Evolutionary conservation across 148 eudicot species (phyloP).

Genomic region (Oxyria digyna): DNA sequence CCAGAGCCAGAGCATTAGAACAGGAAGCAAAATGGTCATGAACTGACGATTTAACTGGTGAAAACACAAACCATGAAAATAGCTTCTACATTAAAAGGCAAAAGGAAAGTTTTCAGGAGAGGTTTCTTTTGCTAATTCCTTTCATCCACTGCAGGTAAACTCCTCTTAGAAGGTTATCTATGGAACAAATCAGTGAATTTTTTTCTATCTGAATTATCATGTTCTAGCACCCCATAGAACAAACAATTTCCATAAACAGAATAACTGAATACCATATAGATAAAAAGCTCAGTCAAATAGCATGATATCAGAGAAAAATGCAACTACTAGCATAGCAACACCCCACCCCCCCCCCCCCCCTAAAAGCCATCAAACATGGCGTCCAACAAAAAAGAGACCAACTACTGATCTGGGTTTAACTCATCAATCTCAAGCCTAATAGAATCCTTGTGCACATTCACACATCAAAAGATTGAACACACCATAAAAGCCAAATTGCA

Average conservation of each 20-base stretch:
- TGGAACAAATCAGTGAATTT: not conserved
- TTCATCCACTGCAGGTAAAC: not conserved
- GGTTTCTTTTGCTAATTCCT: not conserved
- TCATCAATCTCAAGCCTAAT: slow-evolving; percentile 45
- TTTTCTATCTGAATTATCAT: not conserved
- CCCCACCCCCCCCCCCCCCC: not conserved
- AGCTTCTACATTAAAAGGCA: too few relatives aligned
- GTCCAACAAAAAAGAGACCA: slow-evolving; percentile 71
- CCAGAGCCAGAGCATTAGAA: too few relatives aligned
- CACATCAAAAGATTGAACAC: slow-evolving; percentile 9
- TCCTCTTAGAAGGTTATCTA: not conserved
- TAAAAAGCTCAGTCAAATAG: not conserved
- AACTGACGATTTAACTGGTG: too few relatives aligned
- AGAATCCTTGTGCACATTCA: slow-evolving; percentile 69
- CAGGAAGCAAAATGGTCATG: too few relatives aligned
- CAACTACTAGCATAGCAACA: not conserved
- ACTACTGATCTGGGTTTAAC: slow-evolving; percentile 28
- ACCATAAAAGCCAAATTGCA: not conserved
- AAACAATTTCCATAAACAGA: not conserved
- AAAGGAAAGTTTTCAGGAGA: not conserved
- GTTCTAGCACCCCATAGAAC: not conserved
- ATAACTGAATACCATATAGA: not conserved
- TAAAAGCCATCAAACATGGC: slow-evolving; percentile 48
- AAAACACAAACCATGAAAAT: too few relatives aligned
- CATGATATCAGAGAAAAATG: not conserved